These are phyloP conservation scores for Tothia fuscella DNA, from an alignment of 2,329 filamentous ascomycete genomes.

Conservation along the genomic window DNA sequence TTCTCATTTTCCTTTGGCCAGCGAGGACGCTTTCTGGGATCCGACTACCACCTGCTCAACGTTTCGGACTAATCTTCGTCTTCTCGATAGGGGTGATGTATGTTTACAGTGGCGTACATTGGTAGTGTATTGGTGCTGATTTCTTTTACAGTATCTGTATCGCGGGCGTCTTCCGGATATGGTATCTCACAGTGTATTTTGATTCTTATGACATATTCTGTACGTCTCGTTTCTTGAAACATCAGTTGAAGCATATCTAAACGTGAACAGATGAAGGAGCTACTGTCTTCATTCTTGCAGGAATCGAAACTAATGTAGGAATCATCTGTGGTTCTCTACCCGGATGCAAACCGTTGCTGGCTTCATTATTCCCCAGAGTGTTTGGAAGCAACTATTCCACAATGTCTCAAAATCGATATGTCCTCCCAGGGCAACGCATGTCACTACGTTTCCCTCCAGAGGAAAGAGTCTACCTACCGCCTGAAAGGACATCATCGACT, in stretches of 20 bases:
- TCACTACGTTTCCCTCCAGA: slow-evolving; percentile 1
- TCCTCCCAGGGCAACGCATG: slow-evolving; percentile 2
- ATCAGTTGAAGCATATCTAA: slow-evolving; percentile 11
- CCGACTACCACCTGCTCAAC: slow-evolving; percentile 19
- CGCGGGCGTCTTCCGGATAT: slow-evolving; percentile 20
- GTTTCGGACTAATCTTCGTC: slow-evolving; percentile 20
- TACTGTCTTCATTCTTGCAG: slow-evolving; percentile 18
- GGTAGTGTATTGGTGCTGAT: no score
- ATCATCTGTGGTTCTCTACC: slow-evolving; percentile 23
- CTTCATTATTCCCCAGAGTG: slow-evolving; percentile 17
- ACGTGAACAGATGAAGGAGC: no score
- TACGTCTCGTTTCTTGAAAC: background rate
- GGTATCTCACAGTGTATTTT: slow-evolving; percentile 19
- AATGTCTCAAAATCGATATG: background rate
- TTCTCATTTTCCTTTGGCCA: slow-evolving; percentile 23
- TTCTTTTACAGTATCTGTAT: slow-evolving; percentile 17
- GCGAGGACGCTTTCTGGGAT: slow-evolving; percentile 19
- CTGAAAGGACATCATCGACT: background rate
- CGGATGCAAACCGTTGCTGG: slow-evolving; percentile 22
- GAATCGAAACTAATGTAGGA: slow-evolving; percentile 20
- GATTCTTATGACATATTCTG: slow-evolving; percentile 20
- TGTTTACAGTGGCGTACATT: no score
- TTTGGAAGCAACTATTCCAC: slow-evolving; percentile 13
- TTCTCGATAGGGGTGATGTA: slow-evolving; percentile 22
- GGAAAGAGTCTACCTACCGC: background rate